These are phyloP conservation scores for Fusarium sp. DNA, from an alignment of 2,329 filamentous ascomycete species.

Conservation along the genomic window DNA sequence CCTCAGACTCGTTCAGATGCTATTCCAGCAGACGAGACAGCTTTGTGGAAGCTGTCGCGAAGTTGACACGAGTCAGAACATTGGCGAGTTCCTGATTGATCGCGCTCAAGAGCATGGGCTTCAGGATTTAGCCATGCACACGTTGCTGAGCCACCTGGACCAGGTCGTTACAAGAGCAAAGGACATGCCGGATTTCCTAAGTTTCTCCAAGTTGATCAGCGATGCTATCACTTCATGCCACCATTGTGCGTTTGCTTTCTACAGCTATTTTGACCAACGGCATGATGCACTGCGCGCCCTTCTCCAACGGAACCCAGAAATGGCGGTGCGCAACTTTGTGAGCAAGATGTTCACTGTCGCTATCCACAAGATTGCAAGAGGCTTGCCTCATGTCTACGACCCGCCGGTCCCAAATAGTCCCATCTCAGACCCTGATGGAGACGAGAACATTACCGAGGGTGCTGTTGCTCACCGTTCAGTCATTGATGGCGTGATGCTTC, in stretches of 20 bases:
- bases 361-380: constrained; percentile 63
- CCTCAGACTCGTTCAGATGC: constrained; percentile 71
- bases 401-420: constrained; percentile 8
- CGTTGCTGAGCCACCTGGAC: constrained; percentile 75
- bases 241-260: constrained; percentile 68
- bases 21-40: constrained; percentile 69
- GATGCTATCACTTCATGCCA: constrained; percentile 61
- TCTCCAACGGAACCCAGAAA: constrained; percentile 70
- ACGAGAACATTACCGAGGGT: constrained; percentile 32
- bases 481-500: constrained; percentile 54
- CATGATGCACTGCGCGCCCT: constrained; percentile 72
- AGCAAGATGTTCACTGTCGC: constrained; percentile 64
- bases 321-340: constrained; percentile 64
- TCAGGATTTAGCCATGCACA: constrained; percentile 64
- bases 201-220: constrained; percentile 62
- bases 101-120: constrained; percentile 41
- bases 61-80: constrained; percentile 5
- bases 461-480: constrained; percentile 37
- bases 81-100: constrained; percentile 11
- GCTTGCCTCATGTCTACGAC: constrained; percentile 62
- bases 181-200: constrained; percentile 72
- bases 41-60: constrained; percentile 49
- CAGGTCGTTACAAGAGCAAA: constrained; percentile 80
- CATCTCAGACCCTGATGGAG: constrained; percentile 47
- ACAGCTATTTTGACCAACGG: constrained; percentile 70